phyloP scores from a whole-genome alignment of 768 basidiomycete species.

The Boletus sp. region DNA sequence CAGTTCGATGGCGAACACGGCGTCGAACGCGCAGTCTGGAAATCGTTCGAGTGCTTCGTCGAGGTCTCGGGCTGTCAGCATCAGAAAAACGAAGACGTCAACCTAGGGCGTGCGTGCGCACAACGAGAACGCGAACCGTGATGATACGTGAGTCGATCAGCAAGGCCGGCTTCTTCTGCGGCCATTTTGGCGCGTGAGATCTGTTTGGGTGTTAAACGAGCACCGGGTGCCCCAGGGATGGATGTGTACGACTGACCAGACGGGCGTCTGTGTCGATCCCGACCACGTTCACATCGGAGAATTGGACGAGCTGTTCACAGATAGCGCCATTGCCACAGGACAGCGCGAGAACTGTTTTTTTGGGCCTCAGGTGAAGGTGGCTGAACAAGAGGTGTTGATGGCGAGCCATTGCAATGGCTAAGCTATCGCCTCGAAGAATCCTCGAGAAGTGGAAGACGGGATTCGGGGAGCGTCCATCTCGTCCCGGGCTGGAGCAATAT shows the following conservation, averaged over 20 bases:
- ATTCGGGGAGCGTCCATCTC: neutral
- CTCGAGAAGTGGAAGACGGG: constrained; percentile 4
- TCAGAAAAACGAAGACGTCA: neutral
- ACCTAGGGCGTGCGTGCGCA: neutral
- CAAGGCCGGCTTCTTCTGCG: constrained; percentile 1
- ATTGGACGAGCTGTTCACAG: constrained; percentile 1
- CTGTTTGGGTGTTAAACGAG: neutral
- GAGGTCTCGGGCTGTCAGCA: neutral
- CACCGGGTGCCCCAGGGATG: too few relatives aligned
- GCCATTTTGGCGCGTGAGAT: neutral
- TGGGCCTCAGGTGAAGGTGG: constrained; percentile 4
- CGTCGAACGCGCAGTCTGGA: constrained; percentile 6
- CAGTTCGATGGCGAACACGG: constrained; percentile 6
- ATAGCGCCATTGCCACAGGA: constrained; percentile 1
- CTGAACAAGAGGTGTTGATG: constrained; percentile 7
- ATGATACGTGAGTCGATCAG: neutral
- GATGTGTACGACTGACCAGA: neutral
- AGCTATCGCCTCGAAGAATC: constrained; percentile 1
- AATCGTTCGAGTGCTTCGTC: constrained; percentile 2
- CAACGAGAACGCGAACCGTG: neutral
- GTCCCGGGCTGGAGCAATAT: too few relatives aligned
- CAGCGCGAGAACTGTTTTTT: constrained; percentile 5
- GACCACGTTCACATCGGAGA: constrained; percentile 6
- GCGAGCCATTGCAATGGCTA: constrained; percentile 4
- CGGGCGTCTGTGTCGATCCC: constrained; percentile 3